Evolutionary conservation across 2,329 filamentous ascomycete species (phyloP), one percentile per base, ranked within the genome.

Genomic region (Aspergillus sp.): DNA sequence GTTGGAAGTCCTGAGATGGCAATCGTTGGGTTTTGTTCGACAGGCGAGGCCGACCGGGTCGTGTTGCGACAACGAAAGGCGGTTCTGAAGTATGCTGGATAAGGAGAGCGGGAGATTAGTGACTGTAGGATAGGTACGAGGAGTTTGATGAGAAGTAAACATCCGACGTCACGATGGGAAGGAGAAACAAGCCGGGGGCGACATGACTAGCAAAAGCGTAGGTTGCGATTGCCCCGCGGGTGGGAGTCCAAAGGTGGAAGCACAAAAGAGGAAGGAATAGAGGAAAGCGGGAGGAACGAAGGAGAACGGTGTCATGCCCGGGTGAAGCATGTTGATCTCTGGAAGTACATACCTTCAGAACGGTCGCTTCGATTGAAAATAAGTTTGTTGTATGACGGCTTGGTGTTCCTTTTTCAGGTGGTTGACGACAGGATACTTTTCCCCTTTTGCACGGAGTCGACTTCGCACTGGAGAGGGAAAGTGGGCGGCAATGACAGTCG

Each of bases 1-100:
- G 66, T 64, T 65, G 58, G 58, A 55, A 58, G 64, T 60, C 58
- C 65, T 58, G 57, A 51, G 62, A 63, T 65, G 64, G 62, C 66
- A 66, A 64, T 66, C 56, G 62, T 66, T 62, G 62, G 59, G 58
- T 63, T 60, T 52, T 63, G 62, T 60, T 61, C 58, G 62, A 62
- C 64, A 66, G 65, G 63, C 57, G 33, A 65, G 58, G 61, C 65
- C 66, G 67, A 70, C 65, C 65, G 68, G 54, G 58, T 56, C 57
- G 48, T 56, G 52, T 64, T 64, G 60, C 66, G 65, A 62, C 62
- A 64, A 65, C 57, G 63, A 67, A 60, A 56, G 66, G 57, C 35
- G 51, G 51, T 43, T 54, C 12, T 56, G 52, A 46, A 62, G 60
- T 56, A 60, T 62, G 59, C 59, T 62, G 48, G 56, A 55, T 58